Conservation (phyloP, 352 stramenopile species). For the Pythium vanterpoolii region DNA sequence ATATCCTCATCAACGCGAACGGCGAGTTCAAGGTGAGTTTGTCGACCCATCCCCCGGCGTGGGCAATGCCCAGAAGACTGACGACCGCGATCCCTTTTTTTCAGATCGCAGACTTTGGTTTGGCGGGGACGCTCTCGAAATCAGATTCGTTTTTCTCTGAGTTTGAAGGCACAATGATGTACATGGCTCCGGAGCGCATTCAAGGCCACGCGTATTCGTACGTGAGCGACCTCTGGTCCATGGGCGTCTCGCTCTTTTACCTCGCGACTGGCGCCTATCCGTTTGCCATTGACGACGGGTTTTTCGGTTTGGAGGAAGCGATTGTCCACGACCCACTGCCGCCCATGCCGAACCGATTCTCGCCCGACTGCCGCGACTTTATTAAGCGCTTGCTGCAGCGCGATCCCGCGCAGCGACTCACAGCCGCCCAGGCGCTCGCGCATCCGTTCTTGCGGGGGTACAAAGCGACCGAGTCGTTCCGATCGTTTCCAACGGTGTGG, state of each 20-base stretch:
- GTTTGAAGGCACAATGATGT: constrained; percentile 92
- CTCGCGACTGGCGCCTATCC: constrained; percentile 65
- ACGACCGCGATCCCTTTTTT: not conserved
- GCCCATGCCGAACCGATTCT: constrained; percentile 79
- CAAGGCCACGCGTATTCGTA: constrained; percentile 83
- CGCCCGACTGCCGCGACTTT: constrained; percentile 89
- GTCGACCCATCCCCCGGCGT: not conserved
- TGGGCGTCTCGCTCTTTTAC: constrained; percentile 70
- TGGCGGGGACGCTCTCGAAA: constrained; percentile 71
- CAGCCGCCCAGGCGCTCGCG: constrained; percentile 76
- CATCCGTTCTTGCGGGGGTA: constrained; percentile 88
- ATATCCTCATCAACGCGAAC: constrained; percentile 82
- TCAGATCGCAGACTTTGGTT: constrained; percentile 78
- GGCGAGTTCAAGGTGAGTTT: constrained; percentile 78
- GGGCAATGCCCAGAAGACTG: not conserved
- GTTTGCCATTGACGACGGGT: constrained; percentile 69
- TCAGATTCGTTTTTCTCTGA: constrained; percentile 80
- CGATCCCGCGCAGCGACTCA: constrained; percentile 80
- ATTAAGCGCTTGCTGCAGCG: constrained; percentile 90
- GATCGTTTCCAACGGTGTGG: constrained; percentile 39
- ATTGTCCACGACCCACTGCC: constrained; percentile 75
- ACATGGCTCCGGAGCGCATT: constrained; percentile 94
- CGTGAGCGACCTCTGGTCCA: constrained; percentile 75
- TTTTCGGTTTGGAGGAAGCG: constrained; percentile 81
- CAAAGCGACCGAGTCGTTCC: constrained; percentile 24